Conservation (phyloP, 345 rosid species). For the Zanthoxylum bungeanum region DNA sequence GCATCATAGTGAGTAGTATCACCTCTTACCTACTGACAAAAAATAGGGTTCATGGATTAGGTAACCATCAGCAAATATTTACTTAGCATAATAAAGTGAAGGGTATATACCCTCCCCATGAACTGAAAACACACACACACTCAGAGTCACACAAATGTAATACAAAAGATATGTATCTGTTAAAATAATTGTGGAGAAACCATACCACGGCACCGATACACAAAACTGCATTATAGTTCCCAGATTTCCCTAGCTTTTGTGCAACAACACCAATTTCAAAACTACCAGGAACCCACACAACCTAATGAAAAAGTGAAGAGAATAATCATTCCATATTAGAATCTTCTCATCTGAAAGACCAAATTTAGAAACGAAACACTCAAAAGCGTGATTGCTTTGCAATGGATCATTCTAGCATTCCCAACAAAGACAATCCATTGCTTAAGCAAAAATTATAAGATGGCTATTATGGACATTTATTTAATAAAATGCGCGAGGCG, state of each 20-base stretch:
- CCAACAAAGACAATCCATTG: neutral
- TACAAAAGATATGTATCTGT: neutral
- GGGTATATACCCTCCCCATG: neutral
- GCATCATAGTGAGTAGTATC: constrained; percentile 97
- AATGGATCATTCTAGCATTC: neutral
- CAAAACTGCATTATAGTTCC: constrained; percentile 64
- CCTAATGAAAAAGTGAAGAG: constrained; percentile 35
- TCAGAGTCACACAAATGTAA: neutral
- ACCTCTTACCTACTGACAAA: constrained; percentile 69
- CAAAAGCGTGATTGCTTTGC: neutral
- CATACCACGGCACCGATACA: constrained; percentile 99
- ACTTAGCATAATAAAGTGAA: neutral
- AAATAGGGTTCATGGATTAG: constrained; percentile 13
- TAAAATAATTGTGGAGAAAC: constrained; percentile 2
- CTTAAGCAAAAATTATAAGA: neutral
- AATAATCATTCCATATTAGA: neutral
- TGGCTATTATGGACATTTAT: neutral
- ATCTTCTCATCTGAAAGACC: neutral
- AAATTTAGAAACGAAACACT: neutral
- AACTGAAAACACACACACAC: neutral
- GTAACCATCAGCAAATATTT: neutral
- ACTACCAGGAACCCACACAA: constrained; percentile 97
- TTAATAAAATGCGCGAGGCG: no score
- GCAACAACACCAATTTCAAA: constrained; percentile 84
- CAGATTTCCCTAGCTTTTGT: constrained; percentile 70